Evolutionary conservation across 306 rosid genomes (phyloP).

Genomic region (Rosa multiflora): DNA sequence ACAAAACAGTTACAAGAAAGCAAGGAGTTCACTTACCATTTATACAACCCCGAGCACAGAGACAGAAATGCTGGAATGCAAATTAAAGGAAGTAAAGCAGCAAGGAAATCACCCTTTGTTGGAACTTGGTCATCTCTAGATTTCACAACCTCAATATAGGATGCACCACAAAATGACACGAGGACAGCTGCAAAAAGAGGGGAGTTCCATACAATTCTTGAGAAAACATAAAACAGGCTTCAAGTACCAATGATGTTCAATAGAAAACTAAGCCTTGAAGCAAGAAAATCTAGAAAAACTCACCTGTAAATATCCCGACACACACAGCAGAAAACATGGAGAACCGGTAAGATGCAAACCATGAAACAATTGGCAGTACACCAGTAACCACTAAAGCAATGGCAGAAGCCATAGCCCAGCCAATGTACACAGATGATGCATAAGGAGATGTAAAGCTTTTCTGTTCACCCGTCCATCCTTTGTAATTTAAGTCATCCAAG

Average conservation of each 20-base stretch:
- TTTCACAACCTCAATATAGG: slow-evolving; percentile 84
- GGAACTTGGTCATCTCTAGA: slow-evolving; percentile 76
- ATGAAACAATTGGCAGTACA: slow-evolving; percentile 86
- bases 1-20: slow-evolving; percentile 1
- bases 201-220: not conserved
- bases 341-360: slow-evolving; percentile 96
- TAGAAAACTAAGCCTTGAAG: slow-evolving; percentile 2
- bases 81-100: slow-evolving; percentile 93
- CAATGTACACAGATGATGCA: slow-evolving; percentile 81
- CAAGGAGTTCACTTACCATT: slow-evolving; percentile 65
- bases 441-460: slow-evolving; percentile 77
- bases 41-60: slow-evolving; percentile 86
- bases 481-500: slow-evolving; percentile 82
- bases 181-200: slow-evolving; percentile 57
- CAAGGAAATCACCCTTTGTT: slow-evolving; percentile 86
- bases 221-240: slow-evolving; percentile 12
- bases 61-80: slow-evolving; percentile 95
- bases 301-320: slow-evolving; percentile 86
- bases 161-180: slow-evolving; percentile 85
- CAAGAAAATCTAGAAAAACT: slow-evolving; percentile 15
- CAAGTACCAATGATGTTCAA: slow-evolving; percentile 17
- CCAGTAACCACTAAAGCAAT: slow-evolving; percentile 84
- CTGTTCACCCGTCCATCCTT: slow-evolving; percentile 78
- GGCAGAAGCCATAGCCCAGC: slow-evolving; percentile 97
- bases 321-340: slow-evolving; percentile 83